A percentile compares a stretch with the other conserved stretches of the same genome.
phyloP scores from a whole-genome alignment of 345 rosid species.

The Eucalyptus globulus region DNA sequence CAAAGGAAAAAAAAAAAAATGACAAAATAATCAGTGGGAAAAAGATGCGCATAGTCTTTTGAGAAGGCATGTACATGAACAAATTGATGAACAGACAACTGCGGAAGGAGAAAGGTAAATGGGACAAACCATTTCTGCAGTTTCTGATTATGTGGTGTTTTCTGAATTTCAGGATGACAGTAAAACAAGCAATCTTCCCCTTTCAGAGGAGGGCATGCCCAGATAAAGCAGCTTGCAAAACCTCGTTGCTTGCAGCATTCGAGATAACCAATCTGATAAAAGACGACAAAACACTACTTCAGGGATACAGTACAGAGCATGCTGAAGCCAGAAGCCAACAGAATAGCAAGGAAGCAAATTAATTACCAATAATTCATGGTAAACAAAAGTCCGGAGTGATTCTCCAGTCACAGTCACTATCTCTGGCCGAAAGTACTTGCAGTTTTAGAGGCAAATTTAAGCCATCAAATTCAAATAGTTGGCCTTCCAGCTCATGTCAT shows the following conservation, averaged over 20 bases:
- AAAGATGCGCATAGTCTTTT: neutral
- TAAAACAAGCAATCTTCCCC: slow-evolving; percentile 87
- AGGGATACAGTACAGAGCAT: neutral
- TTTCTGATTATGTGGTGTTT: slow-evolving; percentile 72
- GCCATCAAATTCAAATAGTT: too few species aligned
- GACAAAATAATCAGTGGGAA: neutral
- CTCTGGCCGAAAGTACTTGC: slow-evolving; percentile 79
- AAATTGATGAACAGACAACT: neutral
- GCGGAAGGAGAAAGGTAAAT: neutral
- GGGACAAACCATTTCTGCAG: slow-evolving; percentile 74
- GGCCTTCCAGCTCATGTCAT: too few species aligned
- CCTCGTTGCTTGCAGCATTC: slow-evolving; percentile 88
- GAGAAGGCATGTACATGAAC: neutral
- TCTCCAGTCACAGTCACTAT: slow-evolving; percentile 69
- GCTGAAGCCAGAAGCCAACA: neutral
- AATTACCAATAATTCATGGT: slow-evolving; percentile 83
- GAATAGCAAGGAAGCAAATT: neutral
- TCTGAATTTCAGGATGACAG: slow-evolving; percentile 92
- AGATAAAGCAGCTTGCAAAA: slow-evolving; percentile 87
- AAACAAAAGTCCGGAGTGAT: slow-evolving; percentile 85
- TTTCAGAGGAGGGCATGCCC: slow-evolving; percentile 96
- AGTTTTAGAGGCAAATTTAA: too few species aligned
- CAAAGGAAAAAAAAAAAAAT: neutral
- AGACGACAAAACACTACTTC: neutral
- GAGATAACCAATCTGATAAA: slow-evolving; percentile 84